Evolutionary conservation across 176 grass and related monocot genomes (phyloP).

Genomic region (Juncus effusus): DNA sequence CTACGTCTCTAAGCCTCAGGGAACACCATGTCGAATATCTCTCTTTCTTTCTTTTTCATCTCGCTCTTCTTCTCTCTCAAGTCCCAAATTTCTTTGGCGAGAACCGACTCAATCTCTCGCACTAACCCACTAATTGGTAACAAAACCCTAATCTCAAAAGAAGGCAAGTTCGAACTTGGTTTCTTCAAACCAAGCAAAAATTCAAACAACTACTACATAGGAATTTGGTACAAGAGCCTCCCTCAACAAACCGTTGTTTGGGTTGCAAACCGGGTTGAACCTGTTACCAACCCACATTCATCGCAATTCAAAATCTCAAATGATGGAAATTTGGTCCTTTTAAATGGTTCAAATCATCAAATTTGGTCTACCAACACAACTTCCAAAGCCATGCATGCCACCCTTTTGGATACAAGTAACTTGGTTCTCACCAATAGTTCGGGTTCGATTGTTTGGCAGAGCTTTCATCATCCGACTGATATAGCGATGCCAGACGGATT

Average conservation of each 20-base stretch:
- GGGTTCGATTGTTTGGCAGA: too few relatives aligned
- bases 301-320: slow-evolving; percentile 26
- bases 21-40: slow-evolving; percentile 4
- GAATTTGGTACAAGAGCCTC: slow-evolving; percentile 53
- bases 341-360: slow-evolving; percentile 14
- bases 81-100: too few relatives aligned
- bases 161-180: slow-evolving; percentile 43
- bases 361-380: slow-evolving; percentile 43
- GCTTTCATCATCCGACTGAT: too few relatives aligned
- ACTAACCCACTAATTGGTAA: slow-evolving; percentile 31
- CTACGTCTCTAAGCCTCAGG: too few relatives aligned
- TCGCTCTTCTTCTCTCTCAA: not conserved
- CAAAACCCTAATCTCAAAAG: slow-evolving; percentile 37
- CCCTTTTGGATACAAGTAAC: slow-evolving; percentile 30
- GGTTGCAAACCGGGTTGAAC: slow-evolving; percentile 48
- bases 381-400: not conserved
- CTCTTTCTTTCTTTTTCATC: not conserved
- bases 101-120: not conserved
- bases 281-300: slow-evolving; percentile 29
- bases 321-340: slow-evolving; percentile 41
- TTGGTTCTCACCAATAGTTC: too few relatives aligned
- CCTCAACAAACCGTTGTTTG: slow-evolving; percentile 30
- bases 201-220: slow-evolving; percentile 27
- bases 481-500: too few relatives aligned
- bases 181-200: slow-evolving; percentile 36